Percentiles rank a stretch among this genome's conserved stretches.
Evolutionary conservation across 2,329 filamentous ascomycete species (phyloP).

Genomic region (Chalara sp.): DNA sequence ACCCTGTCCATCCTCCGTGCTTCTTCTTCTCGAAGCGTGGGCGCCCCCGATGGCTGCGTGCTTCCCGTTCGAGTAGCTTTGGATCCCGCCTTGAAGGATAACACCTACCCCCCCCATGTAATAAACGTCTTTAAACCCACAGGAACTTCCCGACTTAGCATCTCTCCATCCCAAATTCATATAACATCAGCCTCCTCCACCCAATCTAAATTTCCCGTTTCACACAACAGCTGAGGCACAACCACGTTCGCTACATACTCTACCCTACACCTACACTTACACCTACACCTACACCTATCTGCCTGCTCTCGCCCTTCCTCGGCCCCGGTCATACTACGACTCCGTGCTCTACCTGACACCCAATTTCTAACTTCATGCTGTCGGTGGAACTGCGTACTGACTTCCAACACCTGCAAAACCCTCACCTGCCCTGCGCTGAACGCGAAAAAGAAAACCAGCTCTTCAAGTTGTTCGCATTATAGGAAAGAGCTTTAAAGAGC

Average conservation of each 20-base stretch:
- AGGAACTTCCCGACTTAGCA: conserved; percentile 17
- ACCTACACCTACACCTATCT: background rate
- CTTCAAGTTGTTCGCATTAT: conserved; percentile 7
- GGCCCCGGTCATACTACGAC: background rate
- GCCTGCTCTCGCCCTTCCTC: background rate
- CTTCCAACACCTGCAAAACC: background rate
- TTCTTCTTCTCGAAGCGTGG: too few species aligned
- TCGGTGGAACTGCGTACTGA: background rate
- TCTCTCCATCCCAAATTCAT: conserved; percentile 9
- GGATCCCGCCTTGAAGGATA: too few species aligned
- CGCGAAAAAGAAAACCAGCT: background rate
- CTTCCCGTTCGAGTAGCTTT: too few species aligned
- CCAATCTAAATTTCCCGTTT: conserved; percentile 1
- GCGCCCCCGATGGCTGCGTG: too few species aligned
- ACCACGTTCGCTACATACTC: conserved; percentile 5
- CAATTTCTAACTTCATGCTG: background rate
- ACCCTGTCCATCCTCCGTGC: too few species aligned
- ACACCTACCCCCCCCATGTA: conserved; percentile 8
- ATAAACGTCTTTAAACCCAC: conserved; percentile 9
- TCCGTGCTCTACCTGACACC: background rate
- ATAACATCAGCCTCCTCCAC: conserved; percentile 21
- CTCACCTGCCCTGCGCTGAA: background rate
- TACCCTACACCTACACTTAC: background rate
- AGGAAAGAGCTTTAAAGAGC: conserved; percentile 13
- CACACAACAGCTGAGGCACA: background rate